Evolutionary conservation across 1,284 basidiomycete genomes (phyloP), one percentile per base, ranked within the genome.

Genomic region (Sporisorium exsertum): DNA sequence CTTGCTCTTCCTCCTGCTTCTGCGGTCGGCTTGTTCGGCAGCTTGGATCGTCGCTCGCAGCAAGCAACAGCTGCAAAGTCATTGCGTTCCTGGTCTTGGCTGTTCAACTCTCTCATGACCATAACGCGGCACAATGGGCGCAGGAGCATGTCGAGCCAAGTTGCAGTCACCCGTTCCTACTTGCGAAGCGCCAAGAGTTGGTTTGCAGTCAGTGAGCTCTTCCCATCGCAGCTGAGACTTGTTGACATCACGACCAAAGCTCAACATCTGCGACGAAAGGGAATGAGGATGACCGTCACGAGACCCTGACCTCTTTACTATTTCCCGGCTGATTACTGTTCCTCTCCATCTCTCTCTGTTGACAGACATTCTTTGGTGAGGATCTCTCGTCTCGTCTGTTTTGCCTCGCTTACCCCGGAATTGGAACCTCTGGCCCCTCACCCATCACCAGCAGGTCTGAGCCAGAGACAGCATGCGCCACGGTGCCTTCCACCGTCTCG

Each of bases 401-500:
- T 16, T 40, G 37, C 3, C 29, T 29, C 47, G 49, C 49, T 50
- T 49, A 49, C 49, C 49, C 49, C 49, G 49, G 49, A 50, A 50
- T 50, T 32, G 29, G 29, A 50, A 50, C 29, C 26, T 32, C 4
- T 1, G 26, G 10, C 15, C 8, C 27, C 22, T 8, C n/a, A n/a
- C n/a, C 29, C 5, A 5, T 20, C 9, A 32, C 3, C 49, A 20
- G 15, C 3, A 43, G 15, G 5, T 20, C 40, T 40, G 5, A 43
- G 40, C n/a, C 40, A 50, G 29, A 20, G 29, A 50, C 49, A 29
- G 49, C 32, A 50, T 50, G 49, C 49, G n/a, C 40, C 37, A 40
- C 37, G 18, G 18, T 32, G 29, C 29, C 5, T 32, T 10, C 29
- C 5, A n/a, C n/a, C n/a, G 29, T 32, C 6, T 3, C 35, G 8